Conservation (phyloP, 2,329 filamentous ascomycete genomes). For the Graphiopsis chlorocephala region DNA sequence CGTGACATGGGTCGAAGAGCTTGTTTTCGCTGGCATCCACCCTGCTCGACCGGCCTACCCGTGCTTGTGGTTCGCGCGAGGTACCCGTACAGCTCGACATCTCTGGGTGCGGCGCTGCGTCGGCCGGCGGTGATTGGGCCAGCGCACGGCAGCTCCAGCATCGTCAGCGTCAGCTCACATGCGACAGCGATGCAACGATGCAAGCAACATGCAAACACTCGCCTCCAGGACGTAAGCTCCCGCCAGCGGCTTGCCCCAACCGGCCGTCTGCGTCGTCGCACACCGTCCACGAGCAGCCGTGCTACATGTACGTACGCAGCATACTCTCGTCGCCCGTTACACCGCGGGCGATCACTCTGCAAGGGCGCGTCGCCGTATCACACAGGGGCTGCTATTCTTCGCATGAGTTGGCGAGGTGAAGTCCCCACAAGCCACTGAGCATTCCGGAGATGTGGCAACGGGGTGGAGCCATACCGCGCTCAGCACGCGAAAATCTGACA, state of each 20-base stretch:
- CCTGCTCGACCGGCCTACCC: background rate
- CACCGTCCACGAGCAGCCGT: background rate
- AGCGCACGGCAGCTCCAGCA: slow-evolving; percentile 8
- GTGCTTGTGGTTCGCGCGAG: background rate
- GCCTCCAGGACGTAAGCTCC: background rate
- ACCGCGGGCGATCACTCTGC: slow-evolving; percentile 9
- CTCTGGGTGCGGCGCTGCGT: background rate
- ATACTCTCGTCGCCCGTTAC: background rate
- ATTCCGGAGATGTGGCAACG: background rate
- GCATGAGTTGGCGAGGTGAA: slow-evolving; percentile 4
- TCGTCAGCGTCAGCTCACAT: slow-evolving; percentile 13
- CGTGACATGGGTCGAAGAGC: background rate
- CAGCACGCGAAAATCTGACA: background rate
- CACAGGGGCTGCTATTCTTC: slow-evolving; percentile 1
- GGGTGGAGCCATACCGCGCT: slow-evolving; percentile 6
- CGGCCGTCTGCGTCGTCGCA: background rate
- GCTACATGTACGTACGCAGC: background rate
- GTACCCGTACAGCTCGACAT: background rate
- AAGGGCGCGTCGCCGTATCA: slow-evolving; percentile 6
- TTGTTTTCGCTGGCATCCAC: slow-evolving; percentile 4
- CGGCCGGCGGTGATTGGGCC: background rate
- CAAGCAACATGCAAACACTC: slow-evolving; percentile 8
- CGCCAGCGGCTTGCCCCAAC: background rate
- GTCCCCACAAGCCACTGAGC: slow-evolving; percentile 1
- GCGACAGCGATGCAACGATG: background rate